Percentiles rank a stretch among this genome's conserved stretches.
These are phyloP conservation scores for Nevesoporus exiguus DNA, from an alignment of 768 basidiomycete genomes.

Conservation along the genomic window DNA sequence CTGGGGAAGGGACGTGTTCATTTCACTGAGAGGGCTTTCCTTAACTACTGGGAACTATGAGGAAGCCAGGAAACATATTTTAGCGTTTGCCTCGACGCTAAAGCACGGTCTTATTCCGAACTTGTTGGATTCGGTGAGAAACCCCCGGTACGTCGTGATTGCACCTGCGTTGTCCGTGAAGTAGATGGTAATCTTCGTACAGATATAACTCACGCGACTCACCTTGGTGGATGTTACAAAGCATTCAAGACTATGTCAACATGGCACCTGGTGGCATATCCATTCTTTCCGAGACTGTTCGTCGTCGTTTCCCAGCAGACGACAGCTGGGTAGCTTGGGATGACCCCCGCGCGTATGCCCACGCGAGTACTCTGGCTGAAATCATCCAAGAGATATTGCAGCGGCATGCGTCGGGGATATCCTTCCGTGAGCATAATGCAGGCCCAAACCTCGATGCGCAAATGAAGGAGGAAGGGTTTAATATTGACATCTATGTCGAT, in stretches of 20 bases:
- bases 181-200: background rate
- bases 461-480: constrained; percentile 90
- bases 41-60: constrained; percentile 87
- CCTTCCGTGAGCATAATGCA: constrained; percentile 94
- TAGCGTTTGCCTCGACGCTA: constrained; percentile 88
- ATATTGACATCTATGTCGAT: constrained; percentile 91
- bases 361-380: constrained; percentile 84
- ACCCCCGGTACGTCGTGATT: constrained; percentile 57
- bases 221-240: constrained; percentile 99
- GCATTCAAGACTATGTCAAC: constrained; percentile 89
- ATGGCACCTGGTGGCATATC: constrained; percentile 82
- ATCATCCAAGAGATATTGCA: constrained; percentile 96
- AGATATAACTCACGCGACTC: constrained; percentile 97
- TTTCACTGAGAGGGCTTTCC: constrained; percentile 90
- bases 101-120: constrained; percentile 98
- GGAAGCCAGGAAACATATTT: constrained; percentile 84
- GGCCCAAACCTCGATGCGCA: constrained; percentile 97
- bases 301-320: constrained; percentile 91
- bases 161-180: background rate
- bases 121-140: constrained; percentile 83
- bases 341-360: constrained; percentile 76
- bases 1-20: constrained; percentile 96
- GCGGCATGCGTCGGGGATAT: constrained; percentile 88
- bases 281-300: constrained; percentile 77
- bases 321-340: constrained; percentile 94